Evolutionary conservation across 345 rosid genomes (phyloP).

Genomic region (Eucalyptus melliodora): DNA sequence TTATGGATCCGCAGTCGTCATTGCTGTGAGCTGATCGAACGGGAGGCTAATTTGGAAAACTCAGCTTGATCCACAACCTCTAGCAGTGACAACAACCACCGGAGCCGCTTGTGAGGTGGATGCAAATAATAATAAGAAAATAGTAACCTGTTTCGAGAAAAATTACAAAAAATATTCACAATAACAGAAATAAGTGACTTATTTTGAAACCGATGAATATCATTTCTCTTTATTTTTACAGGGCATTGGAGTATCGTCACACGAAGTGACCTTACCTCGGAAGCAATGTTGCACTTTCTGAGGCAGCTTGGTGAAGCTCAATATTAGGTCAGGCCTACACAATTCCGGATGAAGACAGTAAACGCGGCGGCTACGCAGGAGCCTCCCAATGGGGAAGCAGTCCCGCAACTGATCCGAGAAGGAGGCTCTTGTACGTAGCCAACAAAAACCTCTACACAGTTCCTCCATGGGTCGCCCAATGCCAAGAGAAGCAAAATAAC

Average conservation of each 20-base stretch:
- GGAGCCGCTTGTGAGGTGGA: conserved; percentile 26
- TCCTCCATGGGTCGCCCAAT: conserved; percentile 11
- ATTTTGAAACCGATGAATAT: background rate
- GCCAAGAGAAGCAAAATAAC: conserved; percentile 24
- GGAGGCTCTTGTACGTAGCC: conserved; percentile 23
- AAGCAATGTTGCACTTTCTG: conserved; percentile 19
- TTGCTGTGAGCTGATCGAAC: conserved; percentile 7
- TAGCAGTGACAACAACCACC: conserved; percentile 15
- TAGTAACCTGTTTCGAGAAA: background rate
- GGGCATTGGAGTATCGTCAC: conserved; percentile 27
- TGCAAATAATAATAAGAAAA: background rate
- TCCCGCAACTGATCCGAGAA: conserved; percentile 18
- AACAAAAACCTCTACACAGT: conserved; percentile 31
- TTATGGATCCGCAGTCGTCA: conserved; percentile 26
- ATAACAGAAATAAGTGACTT: background rate
- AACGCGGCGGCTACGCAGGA: conserved; percentile 22
- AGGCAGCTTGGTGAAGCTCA: conserved; percentile 16
- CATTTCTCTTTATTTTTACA: background rate
- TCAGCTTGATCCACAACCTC: conserved; percentile 14
- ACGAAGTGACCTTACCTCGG: conserved; percentile 10
- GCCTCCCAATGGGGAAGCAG: conserved; percentile 44
- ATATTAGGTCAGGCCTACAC: background rate
- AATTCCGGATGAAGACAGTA: background rate
- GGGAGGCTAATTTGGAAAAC: conserved; percentile 35
- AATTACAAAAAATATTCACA: too few relatives aligned